A percentile compares a stretch with the other conserved stretches of the same genome.
Evolutionary conservation across 2,329 filamentous ascomycete genomes (phyloP).

Genomic region (Colletotrichum gloeosporioides): DNA sequence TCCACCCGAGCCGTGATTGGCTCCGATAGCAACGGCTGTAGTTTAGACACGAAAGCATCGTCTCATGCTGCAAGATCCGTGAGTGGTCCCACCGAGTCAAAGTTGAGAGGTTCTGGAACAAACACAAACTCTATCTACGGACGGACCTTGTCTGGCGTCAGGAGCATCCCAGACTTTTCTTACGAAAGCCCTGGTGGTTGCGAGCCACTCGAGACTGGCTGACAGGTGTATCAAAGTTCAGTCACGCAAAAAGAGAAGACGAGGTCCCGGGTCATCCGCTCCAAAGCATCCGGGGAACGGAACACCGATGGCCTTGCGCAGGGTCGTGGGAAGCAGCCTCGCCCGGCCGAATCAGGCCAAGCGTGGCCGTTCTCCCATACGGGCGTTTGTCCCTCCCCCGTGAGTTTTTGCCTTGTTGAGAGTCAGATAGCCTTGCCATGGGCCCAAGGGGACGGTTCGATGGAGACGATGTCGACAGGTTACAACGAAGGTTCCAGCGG

Average conservation of each 20-base stretch:
- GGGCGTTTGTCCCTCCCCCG: background rate
- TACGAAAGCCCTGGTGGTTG: background rate
- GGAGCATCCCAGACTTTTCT: background rate
- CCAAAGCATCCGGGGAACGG: background rate
- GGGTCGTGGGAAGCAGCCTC: background rate
- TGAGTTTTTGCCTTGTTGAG: background rate
- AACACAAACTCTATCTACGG: background rate
- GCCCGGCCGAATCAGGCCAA: background rate
- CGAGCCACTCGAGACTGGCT: background rate
- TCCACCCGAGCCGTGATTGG: background rate
- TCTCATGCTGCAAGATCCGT: background rate
- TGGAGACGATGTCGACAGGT: background rate
- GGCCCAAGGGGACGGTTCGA: background rate
- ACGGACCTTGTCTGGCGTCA: background rate
- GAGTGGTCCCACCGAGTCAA: constrained; percentile 8
- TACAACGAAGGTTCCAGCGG: background rate
- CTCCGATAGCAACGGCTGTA: background rate
- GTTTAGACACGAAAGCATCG: background rate
- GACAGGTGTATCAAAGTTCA: background rate
- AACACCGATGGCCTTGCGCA: background rate
- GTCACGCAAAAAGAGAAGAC: background rate
- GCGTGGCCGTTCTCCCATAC: background rate
- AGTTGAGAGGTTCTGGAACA: constrained; percentile 11
- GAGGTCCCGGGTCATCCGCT: background rate
- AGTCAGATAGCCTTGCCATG: background rate